Evolutionary conservation across 2,329 filamentous ascomycete genomes (phyloP).

Genomic region (Scopulariopsis brevicaulis): DNA sequence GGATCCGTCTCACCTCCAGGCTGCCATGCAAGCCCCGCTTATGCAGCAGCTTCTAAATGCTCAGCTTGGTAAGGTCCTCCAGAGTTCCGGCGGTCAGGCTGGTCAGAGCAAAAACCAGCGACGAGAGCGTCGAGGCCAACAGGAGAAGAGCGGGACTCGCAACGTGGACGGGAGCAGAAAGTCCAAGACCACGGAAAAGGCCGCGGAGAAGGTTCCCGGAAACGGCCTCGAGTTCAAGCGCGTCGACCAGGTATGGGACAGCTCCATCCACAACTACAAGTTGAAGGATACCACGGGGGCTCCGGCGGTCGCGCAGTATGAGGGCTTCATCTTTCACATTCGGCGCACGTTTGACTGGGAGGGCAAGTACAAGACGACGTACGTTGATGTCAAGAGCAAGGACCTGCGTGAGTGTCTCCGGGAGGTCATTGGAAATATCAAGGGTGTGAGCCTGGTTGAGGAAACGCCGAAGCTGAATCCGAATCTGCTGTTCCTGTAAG

Average conservation of each 20-base stretch:
- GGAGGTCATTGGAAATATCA: conserved; percentile 22
- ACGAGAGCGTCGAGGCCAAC: background rate
- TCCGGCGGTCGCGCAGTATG: conserved; percentile 44
- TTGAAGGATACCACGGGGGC: conserved; percentile 41
- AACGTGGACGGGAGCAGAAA: background rate
- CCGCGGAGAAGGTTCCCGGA: background rate
- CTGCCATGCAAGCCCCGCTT: background rate
- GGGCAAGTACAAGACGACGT: conserved; percentile 61
- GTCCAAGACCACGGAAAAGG: background rate
- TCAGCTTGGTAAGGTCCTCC: background rate
- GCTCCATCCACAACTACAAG: conserved; percentile 34
- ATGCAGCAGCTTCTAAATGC: background rate
- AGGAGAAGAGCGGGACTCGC: background rate
- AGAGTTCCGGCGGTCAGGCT: background rate
- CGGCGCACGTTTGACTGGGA: conserved; percentile 76
- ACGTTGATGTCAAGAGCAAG: conserved; percentile 80
- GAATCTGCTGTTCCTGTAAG: conserved; percentile 56
- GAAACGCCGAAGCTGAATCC: conserved; percentile 65
- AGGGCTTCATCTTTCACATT: conserved; percentile 75
- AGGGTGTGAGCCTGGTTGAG: conserved; percentile 63
- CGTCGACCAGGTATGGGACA: conserved; percentile 44
- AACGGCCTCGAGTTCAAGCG: conserved; percentile 14
- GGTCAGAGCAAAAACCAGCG: background rate
- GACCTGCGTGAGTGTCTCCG: conserved; percentile 53
- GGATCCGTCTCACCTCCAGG: background rate